Evolutionary conservation across 768 basidiomycete species (phyloP), one percentile per base, ranked within the genome.

Genomic region (Sistotremastrum niveocremeum): DNA sequence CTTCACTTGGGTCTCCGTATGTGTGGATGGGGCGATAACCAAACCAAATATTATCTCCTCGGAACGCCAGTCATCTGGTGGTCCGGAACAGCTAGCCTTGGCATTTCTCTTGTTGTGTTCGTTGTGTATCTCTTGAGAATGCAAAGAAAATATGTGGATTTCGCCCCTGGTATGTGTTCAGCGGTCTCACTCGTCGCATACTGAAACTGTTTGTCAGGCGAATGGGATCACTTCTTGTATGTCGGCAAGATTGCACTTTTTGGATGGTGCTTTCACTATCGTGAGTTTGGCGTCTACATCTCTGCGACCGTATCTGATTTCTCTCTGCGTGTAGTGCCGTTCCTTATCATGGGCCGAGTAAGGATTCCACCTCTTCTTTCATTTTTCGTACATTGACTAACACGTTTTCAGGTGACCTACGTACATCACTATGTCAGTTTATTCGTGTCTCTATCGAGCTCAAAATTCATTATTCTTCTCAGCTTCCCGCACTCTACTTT

Each of bases 401-500:
- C 3, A 34, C 4, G 3, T 9, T 49, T 41, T 53, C 7, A 28
- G 20, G 34, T 5, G 4, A 8, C 43, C 34, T 33, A 36, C 31
- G 37, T 45, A 36, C 32, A 43, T 41, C 38, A 11, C 46, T 12
- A n/a, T 30, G 30, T 33, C 41, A 35, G 42, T 28, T 20, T 52
- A 7, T 34, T 47, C 29, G 12, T 41, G 34, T 36, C n/a, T 20
- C 40, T 33, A 5, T 35, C 32, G 9, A n/a, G 9, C 20, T 20
- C 42, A 11, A 45, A 51, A 11, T 49, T 49, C 42, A 50, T 40
- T 20, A 12, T 35, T 38, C 6, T 44, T 30, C 48, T 2, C 54
- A 91, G 86, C 78, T 98, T 7, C 94, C 94, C 4, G 91, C 94
- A 0, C 69, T 97, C n/a, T 98, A 91, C 69, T 99, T 99, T 64